Base-by-base conservation (phyloP, 2,329 filamentous ascomycete genomes). In the Ascocoryne sarcoides region DNA sequence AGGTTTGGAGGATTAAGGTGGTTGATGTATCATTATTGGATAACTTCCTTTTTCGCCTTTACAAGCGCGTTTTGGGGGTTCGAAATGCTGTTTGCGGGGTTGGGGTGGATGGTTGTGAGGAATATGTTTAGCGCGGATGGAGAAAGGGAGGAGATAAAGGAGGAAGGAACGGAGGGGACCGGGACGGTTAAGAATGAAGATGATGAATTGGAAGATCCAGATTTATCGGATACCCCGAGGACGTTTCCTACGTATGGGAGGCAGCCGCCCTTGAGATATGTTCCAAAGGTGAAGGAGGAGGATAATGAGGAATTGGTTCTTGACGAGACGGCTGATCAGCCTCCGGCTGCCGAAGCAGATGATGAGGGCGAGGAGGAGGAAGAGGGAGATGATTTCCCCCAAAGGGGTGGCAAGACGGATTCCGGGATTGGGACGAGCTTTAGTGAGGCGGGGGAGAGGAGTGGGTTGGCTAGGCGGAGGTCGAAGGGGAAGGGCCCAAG, bases 1-100 rank as follows among this genome's bases (percentile, higher is more conserved):
- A 73, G 78, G 39, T 78, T 95, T 48, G 71, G 73, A 9, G 90
- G 90, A 0, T 60, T 95, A 45, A 69, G 83, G 36, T 92, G 84
- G 77, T 54, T 89, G 40, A 94, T 98, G 84, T 92, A 92, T 55
- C 79, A 86, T 46, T 82, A 90, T 64, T 77, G 83, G 10, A 55
- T 92, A 26, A 60, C 77, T 2, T 79, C 79, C 4, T 88, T 87
- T 43, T 38, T 83, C 1, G 55, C 80, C 1, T 83, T 88, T 53
- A 84, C 80, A 0, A 61, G 67, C 1, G 51, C 75, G 0, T 95
- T 95, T 62, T 96, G 89, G 87, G 58, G 66, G 1, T 75, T 77
- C 10, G 87, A 90, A 56, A 70, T 93, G 54, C 48, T 77, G 0
- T 82, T 80, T 31, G 75, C 84, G 59, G 66, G 69, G 1, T 28